Conservation (phyloP, 2,329 filamentous ascomycete genomes). For the Alternaria ventricosa region DNA sequence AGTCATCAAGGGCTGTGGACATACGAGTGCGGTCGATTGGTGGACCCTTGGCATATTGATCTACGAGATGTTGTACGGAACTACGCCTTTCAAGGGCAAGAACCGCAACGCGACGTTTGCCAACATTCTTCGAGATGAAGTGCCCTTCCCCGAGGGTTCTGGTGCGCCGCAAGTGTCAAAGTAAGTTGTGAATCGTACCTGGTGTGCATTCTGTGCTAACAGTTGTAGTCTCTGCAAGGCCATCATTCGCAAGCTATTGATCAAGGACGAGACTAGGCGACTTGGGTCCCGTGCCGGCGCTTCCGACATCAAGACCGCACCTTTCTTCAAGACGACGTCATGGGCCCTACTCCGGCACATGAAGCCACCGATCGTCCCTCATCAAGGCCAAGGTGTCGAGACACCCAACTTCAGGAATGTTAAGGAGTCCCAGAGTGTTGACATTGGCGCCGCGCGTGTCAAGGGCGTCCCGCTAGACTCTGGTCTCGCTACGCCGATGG, state of each 20-base stretch:
- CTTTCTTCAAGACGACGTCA: slow-evolving; percentile 94
- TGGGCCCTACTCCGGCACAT: slow-evolving; percentile 97
- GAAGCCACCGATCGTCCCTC: slow-evolving; percentile 96
- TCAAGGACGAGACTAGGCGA: slow-evolving; percentile 95
- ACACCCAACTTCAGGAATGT: slow-evolving; percentile 98
- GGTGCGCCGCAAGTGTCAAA: slow-evolving; percentile 87
- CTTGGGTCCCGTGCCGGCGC: slow-evolving; percentile 93
- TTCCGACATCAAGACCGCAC: slow-evolving; percentile 94
- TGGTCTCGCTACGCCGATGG: slow-evolving; percentile 82
- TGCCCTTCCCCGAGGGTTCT: slow-evolving; percentile 90
- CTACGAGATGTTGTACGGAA: slow-evolving; percentile 99
- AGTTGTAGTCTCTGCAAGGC: slow-evolving; percentile 85
- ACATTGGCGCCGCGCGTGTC: slow-evolving; percentile 65
- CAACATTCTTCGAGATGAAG: slow-evolving; percentile 94
- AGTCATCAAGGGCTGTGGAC: slow-evolving; percentile 97
- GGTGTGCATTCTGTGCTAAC: slow-evolving; percentile 38
- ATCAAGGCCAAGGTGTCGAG: slow-evolving; percentile 87
- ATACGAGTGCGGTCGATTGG: slow-evolving; percentile 98
- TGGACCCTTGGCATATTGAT: slow-evolving; percentile 98
- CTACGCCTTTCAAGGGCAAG: slow-evolving; percentile 98
- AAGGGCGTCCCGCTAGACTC: slow-evolving; percentile 89
- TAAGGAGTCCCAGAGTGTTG: slow-evolving; percentile 95
- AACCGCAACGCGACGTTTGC: slow-evolving; percentile 98
- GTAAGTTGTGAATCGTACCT: slow-evolving; percentile 64
- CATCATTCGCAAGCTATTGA: slow-evolving; percentile 91